phyloP scores from a whole-genome alignment of 228 moss, liverwort and hornwort species.

The Sphagnum fallax region DNA sequence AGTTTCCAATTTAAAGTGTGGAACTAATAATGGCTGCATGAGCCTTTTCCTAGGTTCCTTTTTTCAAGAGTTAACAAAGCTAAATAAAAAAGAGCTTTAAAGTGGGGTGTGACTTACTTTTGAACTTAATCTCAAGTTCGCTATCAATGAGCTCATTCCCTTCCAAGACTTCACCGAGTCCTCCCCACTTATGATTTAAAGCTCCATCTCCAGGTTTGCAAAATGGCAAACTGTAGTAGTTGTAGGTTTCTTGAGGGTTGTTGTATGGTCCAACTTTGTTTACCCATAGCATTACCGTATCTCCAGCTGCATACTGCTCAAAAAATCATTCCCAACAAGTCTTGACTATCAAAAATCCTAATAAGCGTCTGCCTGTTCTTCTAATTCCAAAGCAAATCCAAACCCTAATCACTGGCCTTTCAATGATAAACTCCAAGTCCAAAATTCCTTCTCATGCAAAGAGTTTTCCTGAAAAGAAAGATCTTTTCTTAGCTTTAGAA shows the following conservation, averaged over 20 bases:
- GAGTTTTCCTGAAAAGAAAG: not conserved
- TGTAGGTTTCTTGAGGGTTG: slow-evolving; percentile 96
- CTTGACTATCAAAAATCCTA: no score
- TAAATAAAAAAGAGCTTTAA: not conserved
- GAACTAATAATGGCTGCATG: no score
- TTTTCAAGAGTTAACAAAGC: not conserved
- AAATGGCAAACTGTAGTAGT: slow-evolving; percentile 90
- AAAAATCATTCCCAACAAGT: not conserved
- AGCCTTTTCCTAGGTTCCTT: not conserved
- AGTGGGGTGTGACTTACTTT: slow-evolving; percentile 25
- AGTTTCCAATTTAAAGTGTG: no score
- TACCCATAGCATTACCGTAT: slow-evolving; percentile 73
- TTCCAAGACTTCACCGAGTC: slow-evolving; percentile 89
- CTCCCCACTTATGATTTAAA: slow-evolving; percentile 86
- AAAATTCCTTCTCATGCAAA: no score
- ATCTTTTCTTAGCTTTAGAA: not conserved
- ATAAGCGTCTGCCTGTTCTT: no score
- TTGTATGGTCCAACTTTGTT: slow-evolving; percentile 98
- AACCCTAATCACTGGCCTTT: not conserved
- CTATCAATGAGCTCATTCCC: slow-evolving; percentile 94
- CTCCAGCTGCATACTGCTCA: slow-evolving; percentile 65
- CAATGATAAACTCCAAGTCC: no score
- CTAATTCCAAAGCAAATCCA: not conserved
- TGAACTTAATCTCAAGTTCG: slow-evolving; percentile 76
- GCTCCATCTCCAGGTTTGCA: slow-evolving; percentile 45